Conservation (phyloP, 257 asterid species). For the Gentiana macrophylla region DNA sequence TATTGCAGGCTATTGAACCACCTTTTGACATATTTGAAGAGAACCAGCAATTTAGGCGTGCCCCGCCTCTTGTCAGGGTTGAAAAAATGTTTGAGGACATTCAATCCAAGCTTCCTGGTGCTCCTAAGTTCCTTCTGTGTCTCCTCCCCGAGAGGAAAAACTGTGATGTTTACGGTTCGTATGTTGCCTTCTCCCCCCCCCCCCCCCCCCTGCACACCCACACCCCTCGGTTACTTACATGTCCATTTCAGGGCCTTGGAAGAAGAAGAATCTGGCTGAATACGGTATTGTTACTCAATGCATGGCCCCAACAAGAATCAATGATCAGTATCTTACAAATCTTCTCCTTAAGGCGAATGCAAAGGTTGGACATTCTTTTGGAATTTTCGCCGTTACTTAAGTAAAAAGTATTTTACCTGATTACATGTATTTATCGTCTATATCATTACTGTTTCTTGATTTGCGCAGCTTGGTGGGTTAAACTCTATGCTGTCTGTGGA, state of each 20-base stretch:
- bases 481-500: slow-evolving; percentile 65
- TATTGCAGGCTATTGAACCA: slow-evolving; percentile 42
- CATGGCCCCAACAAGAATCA: slow-evolving; percentile 56
- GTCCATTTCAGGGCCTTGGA: slow-evolving; percentile 64
- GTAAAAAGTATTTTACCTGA: no score
- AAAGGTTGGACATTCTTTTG: slow-evolving; percentile 33
- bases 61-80: slow-evolving; percentile 62
- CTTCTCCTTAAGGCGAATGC: slow-evolving; percentile 77
- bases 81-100: slow-evolving; percentile 69
- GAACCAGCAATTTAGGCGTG: slow-evolving; percentile 46
- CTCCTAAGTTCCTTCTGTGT: slow-evolving; percentile 72
- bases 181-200: no score
- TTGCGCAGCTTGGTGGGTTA: slow-evolving; percentile 75
- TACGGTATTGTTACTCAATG: slow-evolving; percentile 88
- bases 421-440: no score
- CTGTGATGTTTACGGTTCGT: slow-evolving; percentile 62
- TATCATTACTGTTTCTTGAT: background rate
- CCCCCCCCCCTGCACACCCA: no score
- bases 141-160: slow-evolving; percentile 78
- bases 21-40: slow-evolving; percentile 71
- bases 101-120: slow-evolving; percentile 58
- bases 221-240: no score
- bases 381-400: no score
- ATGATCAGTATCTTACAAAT: slow-evolving; percentile 76
- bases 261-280: slow-evolving; percentile 60